Base-by-base conservation (phyloP, 2,329 filamentous ascomycete species). In the Calonectria honghensis region DNA sequence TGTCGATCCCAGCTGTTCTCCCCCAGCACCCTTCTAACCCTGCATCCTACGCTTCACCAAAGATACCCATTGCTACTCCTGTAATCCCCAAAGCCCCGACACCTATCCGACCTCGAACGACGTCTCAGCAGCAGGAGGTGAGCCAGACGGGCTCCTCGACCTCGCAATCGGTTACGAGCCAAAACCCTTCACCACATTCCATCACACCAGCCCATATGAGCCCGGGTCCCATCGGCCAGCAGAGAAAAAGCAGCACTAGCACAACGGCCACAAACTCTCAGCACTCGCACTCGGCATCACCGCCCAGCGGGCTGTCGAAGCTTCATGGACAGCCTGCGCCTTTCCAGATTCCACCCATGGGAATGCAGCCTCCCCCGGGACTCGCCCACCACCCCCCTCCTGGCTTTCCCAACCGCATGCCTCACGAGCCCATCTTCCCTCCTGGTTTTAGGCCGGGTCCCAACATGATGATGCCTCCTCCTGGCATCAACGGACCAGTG, bases 51-150 rank as follows among this genome's bases (percentile, higher is more conserved):
- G 91, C 92, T 63, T 98, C 96, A 20, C 96, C 96, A 10, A 95
- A 95, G 82, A 91, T 96, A 66, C 88, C 93, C 35, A 89, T 95
- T 75, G 94, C 94, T 13, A 97, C 95, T 41, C 96, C 97, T 10
- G 93, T 92, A 32, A 86, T 98, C 61, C 93, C 96, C 16, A 98
- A 98, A 83, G 93, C 93, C 27, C 93, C 95, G 6, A 96, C 95
- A 16, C 95, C 96, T 11, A 93, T 92, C 77, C 94, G 94, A 76
- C 90, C 93, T 48, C 93, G 95, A 70, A 94, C 96, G 75, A 86
- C 91, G 61, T 97, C 95, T 11, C 95, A 97, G 77, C 95, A 97
- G 76, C 95, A 97, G 83, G 93, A 93, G 32, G 92, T 92, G 13
- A 91, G 93, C 82, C 88, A 91, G 10, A 91, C 92, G 9, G 93